These are phyloP conservation scores for Aspergillus oerlinghausenensis DNA, from an alignment of 2,329 filamentous ascomycete species.

Conservation along the genomic window DNA sequence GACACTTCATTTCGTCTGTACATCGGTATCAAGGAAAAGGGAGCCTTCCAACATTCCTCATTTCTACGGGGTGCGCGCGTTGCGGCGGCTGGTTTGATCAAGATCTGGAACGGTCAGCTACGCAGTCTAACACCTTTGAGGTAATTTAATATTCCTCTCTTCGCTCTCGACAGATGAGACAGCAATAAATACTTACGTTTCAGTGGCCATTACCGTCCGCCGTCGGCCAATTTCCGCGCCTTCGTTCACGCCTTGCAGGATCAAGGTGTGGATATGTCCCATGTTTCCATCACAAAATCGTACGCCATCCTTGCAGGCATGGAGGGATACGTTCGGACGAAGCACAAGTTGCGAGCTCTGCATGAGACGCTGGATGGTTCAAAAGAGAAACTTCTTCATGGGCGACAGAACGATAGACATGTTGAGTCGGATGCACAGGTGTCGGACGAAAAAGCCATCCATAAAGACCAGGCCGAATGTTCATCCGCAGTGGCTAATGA, in stretches of 20 bases:
- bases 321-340: constrained; percentile 70
- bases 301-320: constrained; percentile 80
- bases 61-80: constrained; percentile 82
- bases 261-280: constrained; percentile 71
- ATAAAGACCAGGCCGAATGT: background rate
- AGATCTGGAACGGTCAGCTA: constrained; percentile 76
- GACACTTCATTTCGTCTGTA: constrained; percentile 78
- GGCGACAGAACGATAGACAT: background rate
- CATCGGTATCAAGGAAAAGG: constrained; percentile 83
- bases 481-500: background rate
- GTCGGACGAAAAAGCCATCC: background rate
- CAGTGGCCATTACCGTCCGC: constrained; percentile 80
- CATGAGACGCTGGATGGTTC: constrained; percentile 18
- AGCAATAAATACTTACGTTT: constrained; percentile 32
- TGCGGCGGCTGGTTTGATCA: constrained; percentile 76
- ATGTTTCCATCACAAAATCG: constrained; percentile 71
- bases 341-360: constrained; percentile 27
- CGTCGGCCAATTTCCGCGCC: constrained; percentile 74
- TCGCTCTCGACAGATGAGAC: background rate
- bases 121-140: constrained; percentile 62
- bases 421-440: background rate
- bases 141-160: constrained; percentile 4
- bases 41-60: constrained; percentile 85
- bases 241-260: constrained; percentile 71
- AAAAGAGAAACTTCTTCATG: background rate